Base-by-base conservation (phyloP, 2,329 filamentous ascomycete genomes). In the Alternaria gansuensis region DNA sequence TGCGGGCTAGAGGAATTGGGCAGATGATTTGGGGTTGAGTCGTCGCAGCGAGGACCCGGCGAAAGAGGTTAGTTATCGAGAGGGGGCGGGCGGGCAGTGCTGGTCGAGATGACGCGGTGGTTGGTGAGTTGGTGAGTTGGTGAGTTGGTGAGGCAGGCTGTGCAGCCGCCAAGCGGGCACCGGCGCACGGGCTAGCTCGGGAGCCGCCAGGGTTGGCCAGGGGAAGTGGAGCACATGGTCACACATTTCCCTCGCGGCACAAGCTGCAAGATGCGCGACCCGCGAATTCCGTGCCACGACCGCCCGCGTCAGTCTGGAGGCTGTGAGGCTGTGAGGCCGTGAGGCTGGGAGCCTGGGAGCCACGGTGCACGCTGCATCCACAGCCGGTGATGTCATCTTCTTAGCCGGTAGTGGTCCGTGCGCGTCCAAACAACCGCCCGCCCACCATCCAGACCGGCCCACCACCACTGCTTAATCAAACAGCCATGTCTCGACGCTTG, bases 41-140 rank as follows among this genome's bases (percentile, higher is more conserved):
- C 29, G 21, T 43, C 31, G 44, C 52, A 55, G 51, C 43, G 44
- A 41, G 24, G 14, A 9, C 43, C 36, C 52, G 52, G 52, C 28
- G 52, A 50, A 55, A 40, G 46, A 31, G 44, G 43, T 55, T 50
- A 51, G 49, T 51, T 51, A 51, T 51, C 37, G 48, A 39, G 48
- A 51, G 37, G 49, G 49, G 29, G 17, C 33, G 13, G 44, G 44
- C 24, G 37, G 49, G 49, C 49, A 51, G 49, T 51, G 49, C 49
- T 43, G 49, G 37, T 51, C 37, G 37, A 43, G 49, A 51, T 41
- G 49, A 51, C 49, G 49, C 33, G 49, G 49, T 51, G 49, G 49
- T 51, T 51, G 49, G 49, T 51, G 28, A 51, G 37, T 17, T 17
- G 17, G 17, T 17, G 17, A 17, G 17, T 17, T 17, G 17, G 17